Evolutionary conservation across 352 stramenopile genomes (phyloP), one percentile per base, ranked within the genome.

Genomic region (Globisporangium radiosum): DNA sequence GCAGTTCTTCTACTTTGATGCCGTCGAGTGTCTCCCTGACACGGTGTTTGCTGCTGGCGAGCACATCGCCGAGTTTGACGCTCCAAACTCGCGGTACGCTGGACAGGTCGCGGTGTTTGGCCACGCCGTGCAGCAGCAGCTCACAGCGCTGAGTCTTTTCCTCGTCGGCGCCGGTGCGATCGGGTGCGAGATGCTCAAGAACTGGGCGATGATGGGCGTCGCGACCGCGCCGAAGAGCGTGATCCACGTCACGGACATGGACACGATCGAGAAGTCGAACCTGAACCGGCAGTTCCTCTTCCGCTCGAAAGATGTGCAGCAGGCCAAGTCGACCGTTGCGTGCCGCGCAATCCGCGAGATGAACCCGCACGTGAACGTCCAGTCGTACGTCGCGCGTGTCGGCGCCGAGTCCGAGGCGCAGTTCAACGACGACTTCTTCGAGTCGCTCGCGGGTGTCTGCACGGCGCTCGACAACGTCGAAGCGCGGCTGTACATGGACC

Each of bases 131-230:
- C 87, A 96, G 60, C 72, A 81, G 38, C 85, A 90, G 55, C 79
- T 98, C 49, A 75, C 89, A 37, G 82, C 87, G 52, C 65, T 97
- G 60, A 96, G 83, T 52, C 73, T 99, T 64, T 99, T 99, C 65
- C 78, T 99, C 17, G 95, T 99, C 53, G 98, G 98, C 36, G 96
- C 97, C 14, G 98, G 98, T 51, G 98, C 97, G 4, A 99, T 99
- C 66, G 97, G 98, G 4, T 99, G 98, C 69, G 98, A 99, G 78
- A 99, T 99, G 94, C 84, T 99, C 7, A 99, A 99, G 81, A 99
- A 99, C 72, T 99, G 96, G 95, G 97, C 97, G 1, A 90, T 99
- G 69, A 99, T 99, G 96, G 97, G 97, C 39, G 87, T 99, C 5
- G 89, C 87, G 7, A 97, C 81, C 60, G 81, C 76, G 33, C 81